Evolutionary conservation across 768 basidiomycete genomes (phyloP), one percentile per base, ranked within the genome.

Genomic region (Paxillus involutus): DNA sequence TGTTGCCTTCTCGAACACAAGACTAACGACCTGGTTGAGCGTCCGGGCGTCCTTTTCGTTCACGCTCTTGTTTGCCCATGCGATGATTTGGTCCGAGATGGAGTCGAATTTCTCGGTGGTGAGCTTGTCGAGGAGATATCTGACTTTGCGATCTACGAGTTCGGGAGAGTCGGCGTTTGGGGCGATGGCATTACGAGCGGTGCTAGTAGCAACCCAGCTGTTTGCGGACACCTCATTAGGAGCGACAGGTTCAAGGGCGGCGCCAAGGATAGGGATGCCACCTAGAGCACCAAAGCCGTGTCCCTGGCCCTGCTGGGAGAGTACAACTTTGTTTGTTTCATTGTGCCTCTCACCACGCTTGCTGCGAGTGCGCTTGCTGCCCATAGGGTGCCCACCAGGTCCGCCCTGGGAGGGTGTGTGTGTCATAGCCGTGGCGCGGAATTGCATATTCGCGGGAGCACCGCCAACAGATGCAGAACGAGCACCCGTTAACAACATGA

Each of bases 21-120:
- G 86, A 53, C 88, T 85, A 71, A 97, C 98, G 68, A 98, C 96
- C 63, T 94, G 91, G 62, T 95, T 96, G 57, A 98, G 84, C 4
- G 94, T 96, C 59, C 89, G 84, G 3, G 94, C 94, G 65, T 98
- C 93, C 67, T 85, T 90, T 80, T 98, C 94, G 64, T 88, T 82
- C 76, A 88, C 86, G 4, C 89, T 91, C 75, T 84, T 91, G 81
- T 98, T 96, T 32, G 94, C 95, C 92, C 94, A 98, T 8, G 80
- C 72, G 59, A 98, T 89, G 69, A 98, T 96, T 71, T 98, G 94
- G 66, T 91, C 85, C 3, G 94, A 95, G 66, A 98, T 97, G 8
- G 91, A 86, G 61, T 94, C 91, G 79, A 98, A 98, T 61, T 89
- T 89, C 77, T 98, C 94, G 85, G 94, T 89, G 13, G 95, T 95